phyloP scores from a whole-genome alignment of 2,329 filamentous ascomycete genomes.

The Penicillium hordei region DNA sequence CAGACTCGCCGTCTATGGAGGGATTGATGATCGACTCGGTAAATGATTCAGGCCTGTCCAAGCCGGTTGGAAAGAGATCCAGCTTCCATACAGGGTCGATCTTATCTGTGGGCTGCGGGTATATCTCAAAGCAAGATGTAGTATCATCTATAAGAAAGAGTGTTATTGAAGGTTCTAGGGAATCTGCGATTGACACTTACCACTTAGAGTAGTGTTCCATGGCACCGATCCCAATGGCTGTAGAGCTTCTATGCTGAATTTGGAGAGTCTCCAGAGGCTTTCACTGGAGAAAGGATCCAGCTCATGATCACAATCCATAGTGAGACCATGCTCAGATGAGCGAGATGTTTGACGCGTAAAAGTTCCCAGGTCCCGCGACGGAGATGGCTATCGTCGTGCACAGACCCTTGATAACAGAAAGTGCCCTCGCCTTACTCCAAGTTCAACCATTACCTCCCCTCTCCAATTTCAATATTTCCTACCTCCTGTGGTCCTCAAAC shows the following conservation, averaged over 20 bases:
- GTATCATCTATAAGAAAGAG: constrained; percentile 13
- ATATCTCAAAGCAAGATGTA: constrained; percentile 23
- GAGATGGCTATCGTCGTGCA: constrained; percentile 24
- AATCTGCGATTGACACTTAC: constrained; percentile 23
- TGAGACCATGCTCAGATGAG: constrained; percentile 20
- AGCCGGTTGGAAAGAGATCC: constrained; percentile 33
- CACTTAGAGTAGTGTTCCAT: constrained; percentile 38
- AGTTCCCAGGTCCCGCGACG: constrained; percentile 18
- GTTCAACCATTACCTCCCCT: not conserved
- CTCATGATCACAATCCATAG: constrained; percentile 30
- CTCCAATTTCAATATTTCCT: not conserved
- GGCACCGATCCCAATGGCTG: constrained; percentile 37
- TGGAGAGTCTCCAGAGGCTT: constrained; percentile 40
- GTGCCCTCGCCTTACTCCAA: constrained; percentile 5
- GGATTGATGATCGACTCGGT: constrained; percentile 23
- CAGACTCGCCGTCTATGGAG: constrained; percentile 21
- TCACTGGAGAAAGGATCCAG: constrained; percentile 38
- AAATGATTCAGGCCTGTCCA: constrained; percentile 22
- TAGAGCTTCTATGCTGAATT: constrained; percentile 39
- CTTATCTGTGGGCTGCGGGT: constrained; percentile 23
- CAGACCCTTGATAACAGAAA: constrained; percentile 27
- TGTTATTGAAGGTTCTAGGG: constrained; percentile 1
- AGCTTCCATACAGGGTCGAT: constrained; percentile 33
- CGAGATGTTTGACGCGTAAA: constrained; percentile 9
- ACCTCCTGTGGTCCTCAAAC: not conserved